A percentile compares a stretch with the other conserved stretches of the same genome.
Evolutionary conservation across 768 basidiomycete genomes (phyloP).

Genomic region (Phylloporus rhodoxanthus): DNA sequence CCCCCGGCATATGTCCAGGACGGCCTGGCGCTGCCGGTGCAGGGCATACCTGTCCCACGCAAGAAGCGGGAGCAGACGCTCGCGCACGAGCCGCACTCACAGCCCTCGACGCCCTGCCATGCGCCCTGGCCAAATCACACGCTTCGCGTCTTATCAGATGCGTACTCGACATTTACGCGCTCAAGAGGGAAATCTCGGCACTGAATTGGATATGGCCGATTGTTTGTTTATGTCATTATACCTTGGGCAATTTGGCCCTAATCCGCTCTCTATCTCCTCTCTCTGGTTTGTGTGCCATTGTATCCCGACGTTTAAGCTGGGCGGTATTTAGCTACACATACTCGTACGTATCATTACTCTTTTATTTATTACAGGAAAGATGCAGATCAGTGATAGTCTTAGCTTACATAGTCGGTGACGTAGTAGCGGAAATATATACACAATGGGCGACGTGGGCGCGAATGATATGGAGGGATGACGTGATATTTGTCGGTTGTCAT

Average conservation of each 20-base stretch:
- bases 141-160: constrained; percentile 25
- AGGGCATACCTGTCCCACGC: constrained; percentile 2
- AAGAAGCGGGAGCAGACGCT: constrained; percentile 13
- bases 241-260: background rate
- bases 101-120: background rate
- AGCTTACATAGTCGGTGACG: background rate
- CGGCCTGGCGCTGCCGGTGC: constrained; percentile 12
- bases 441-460: background rate
- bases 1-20: constrained; percentile 11
- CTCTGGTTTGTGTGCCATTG: background rate
- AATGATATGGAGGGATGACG: background rate
- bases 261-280: background rate
- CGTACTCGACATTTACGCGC: constrained; percentile 18
- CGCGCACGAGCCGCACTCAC: background rate
- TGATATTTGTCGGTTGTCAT: background rate
- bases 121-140: constrained; percentile 13
- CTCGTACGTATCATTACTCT: background rate
- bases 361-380: background rate
- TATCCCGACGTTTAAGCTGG: background rate
- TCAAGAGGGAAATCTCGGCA: constrained; percentile 11
- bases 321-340: background rate
- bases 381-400: background rate
- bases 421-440: background rate
- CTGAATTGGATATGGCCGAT: background rate
- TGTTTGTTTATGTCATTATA: background rate